Base-by-base conservation (phyloP, 2,329 filamentous ascomycete species). In the Neurospora sp. region DNA sequence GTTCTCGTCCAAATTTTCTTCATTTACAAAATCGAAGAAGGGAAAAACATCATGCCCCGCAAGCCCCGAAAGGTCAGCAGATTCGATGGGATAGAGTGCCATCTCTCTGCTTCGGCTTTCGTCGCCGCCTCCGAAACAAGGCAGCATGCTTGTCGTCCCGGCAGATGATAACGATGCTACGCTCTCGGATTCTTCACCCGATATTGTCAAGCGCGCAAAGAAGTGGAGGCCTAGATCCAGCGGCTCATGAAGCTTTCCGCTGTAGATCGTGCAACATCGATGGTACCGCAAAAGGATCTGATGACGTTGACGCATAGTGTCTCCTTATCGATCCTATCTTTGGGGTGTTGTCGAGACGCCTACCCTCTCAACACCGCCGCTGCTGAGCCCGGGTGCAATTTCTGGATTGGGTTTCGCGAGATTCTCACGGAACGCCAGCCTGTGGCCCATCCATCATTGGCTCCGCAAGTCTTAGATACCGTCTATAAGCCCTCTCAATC, bases 1-100 rank as follows among this genome's bases (percentile, higher is more conserved):
- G 52, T 62, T 62, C 23, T 62, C 52, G 15, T 62, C 52, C 52
- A 62, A 62, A 36, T 62, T 62, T 5, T 84, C 87, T 73, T 87
- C 88, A 10, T 74, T 74, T n/a, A 71, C 70, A 57, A 62, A 62
- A 36, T 62, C 52, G 28, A 69, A 69, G 65, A 73, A 74, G 41
- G 83, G 87, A 74, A 87, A 86, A 77, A 79, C 78, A 52, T 76
- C 80, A 11, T 79, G 79, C 71, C 79, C 79, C 43, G 69, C 76
- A 78, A 36, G 76, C 76, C 6, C 52, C 28, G 52, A 62, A 36
- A 62, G 52, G 28, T 62, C 52, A 62, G 72, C 77, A 8, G 76
- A 78, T 68, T 73, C 73, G 36, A 77, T 74, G 10, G 73, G 74
- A 68, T 78, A 75, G 74, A 67, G 36, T 8, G 11, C 23, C 5